A percentile compares a stretch with the other conserved stretches of the same genome.
phyloP scores from a whole-genome alignment of 768 basidiomycete species.

The Cystofilobasidium bisporidii region DNA sequence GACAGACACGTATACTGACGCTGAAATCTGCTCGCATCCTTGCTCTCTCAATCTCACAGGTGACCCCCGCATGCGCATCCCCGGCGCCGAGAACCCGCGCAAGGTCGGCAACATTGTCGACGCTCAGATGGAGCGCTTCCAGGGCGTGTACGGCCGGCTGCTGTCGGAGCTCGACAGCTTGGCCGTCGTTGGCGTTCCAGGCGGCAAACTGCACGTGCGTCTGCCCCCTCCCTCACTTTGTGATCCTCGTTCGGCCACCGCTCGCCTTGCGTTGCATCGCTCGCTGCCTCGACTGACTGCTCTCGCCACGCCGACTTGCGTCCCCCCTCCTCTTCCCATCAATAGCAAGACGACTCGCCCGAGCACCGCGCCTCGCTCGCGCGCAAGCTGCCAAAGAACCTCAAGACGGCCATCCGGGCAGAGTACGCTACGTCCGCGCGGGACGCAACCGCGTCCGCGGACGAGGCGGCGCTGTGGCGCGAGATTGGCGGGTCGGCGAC shows the following conservation, averaged over 20 bases:
- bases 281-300: not conserved
- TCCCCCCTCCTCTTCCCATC: too few relatives aligned
- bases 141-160: slow-evolving; percentile 63
- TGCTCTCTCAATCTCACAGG: slow-evolving; percentile 41
- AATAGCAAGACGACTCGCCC: slow-evolving; percentile 64
- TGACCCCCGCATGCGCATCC: slow-evolving; percentile 77
- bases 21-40: too few relatives aligned
- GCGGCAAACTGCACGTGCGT: slow-evolving; percentile 19
- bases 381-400: slow-evolving; percentile 62
- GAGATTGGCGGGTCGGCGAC: slow-evolving; percentile 57
- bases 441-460: slow-evolving; percentile 47
- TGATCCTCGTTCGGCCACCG: not conserved
- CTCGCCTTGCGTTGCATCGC: not conserved
- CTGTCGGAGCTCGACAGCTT: slow-evolving; percentile 25
- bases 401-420: slow-evolving; percentile 43
- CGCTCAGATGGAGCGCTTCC: slow-evolving; percentile 71
- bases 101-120: slow-evolving; percentile 91
- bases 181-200: slow-evolving; percentile 21
- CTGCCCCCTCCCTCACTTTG: not conserved
- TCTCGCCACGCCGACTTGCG: not conserved
- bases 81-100: slow-evolving; percentile 85
- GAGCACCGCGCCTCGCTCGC: slow-evolving; percentile 63
- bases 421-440: slow-evolving; percentile 30
- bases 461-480: slow-evolving; percentile 67
- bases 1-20: too few relatives aligned